Evolutionary conservation across 2,329 filamentous ascomycete genomes (phyloP), one percentile per base, ranked within the genome.

Genomic region (Chalara sp.): DNA sequence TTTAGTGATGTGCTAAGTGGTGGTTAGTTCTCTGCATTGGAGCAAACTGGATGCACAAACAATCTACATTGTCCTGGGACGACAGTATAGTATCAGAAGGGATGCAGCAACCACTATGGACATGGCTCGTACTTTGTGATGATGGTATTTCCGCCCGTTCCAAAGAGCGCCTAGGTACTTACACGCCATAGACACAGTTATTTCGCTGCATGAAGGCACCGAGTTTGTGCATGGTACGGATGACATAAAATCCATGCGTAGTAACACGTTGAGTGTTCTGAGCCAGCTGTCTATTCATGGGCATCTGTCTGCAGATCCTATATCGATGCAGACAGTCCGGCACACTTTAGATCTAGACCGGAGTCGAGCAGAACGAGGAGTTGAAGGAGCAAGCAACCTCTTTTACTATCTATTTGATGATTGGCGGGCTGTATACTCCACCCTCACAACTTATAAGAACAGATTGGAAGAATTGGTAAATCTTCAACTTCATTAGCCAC

Each of bases 331-430:
- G 49, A 58, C 62, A 31, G 57, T 66, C 32, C 57, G 65, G 13
- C 56, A 60, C 52, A 52, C 53, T 33, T 51, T 65, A 11, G 54
- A 56, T 12, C 29, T 51, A 64, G 69, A 51, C 58, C 59, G 5
- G 67, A 63, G 49, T 37, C 60, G 45, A 42, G 46, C 39, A 55
- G 58, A 55, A 51, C 56, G 32, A 54, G 68, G 67, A 3, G 56
- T 64, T 2, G 80, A 84, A 57, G 75, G 75, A 1, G 75, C 81
- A 0, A 81, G 80, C 21, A 70, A 81, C 21, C 67, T 84, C 3
- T 84, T 84, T 66, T 85, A 83, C 63, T 84, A 84, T 58, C 67
- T 85, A 0, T 85, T 85, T 58, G 81, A 86, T 59, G 81, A 84
- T 60, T 84, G 82, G 70, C 73, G 74, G 35, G 78, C 79, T 4